A percentile compares a stretch with the other conserved stretches of the same genome.
Conservation (phyloP, 805 yeast species). For the Debaryomyces hansenii region DNA sequence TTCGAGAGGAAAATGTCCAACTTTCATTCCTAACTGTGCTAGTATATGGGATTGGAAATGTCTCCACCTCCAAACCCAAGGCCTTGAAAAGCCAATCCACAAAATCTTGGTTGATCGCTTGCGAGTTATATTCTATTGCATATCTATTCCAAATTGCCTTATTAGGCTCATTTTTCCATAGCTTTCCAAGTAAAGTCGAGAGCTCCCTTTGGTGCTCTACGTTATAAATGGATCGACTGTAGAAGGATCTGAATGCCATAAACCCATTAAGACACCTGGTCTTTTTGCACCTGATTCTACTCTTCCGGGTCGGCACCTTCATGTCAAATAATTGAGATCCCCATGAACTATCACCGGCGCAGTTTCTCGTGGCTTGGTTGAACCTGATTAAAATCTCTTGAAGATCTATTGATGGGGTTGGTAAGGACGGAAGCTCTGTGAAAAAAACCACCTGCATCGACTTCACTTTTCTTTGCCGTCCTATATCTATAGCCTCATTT, state of each 20-base stretch:
- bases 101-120: constrained; percentile 8
- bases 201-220: constrained; percentile 21
- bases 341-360: background rate
- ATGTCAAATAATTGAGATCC: background rate
- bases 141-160: constrained; percentile 30
- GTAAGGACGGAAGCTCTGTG: constrained; percentile 12
- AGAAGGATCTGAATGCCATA: constrained; percentile 29
- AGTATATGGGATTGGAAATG: background rate
- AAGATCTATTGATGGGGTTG: constrained; percentile 11
- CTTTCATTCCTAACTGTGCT: constrained; percentile 5
- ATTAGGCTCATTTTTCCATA: constrained; percentile 25
- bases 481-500: background rate
- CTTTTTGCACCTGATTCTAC: background rate
- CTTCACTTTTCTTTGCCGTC: background rate
- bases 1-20: constrained; percentile 7
- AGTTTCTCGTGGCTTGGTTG: constrained; percentile 1
- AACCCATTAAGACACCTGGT: constrained; percentile 22
- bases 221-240: constrained; percentile 20
- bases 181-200: constrained; percentile 20
- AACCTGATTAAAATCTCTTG: constrained; percentile 9
- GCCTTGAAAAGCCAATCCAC: constrained; percentile 20
- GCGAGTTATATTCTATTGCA: constrained; percentile 26
- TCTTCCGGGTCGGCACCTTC: background rate
- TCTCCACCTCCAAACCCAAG: constrained; percentile 5
- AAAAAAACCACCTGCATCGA: constrained; percentile 6